Conservation (phyloP, 352 stramenopile species). For the Thalassiosira mediterranea region DNA sequence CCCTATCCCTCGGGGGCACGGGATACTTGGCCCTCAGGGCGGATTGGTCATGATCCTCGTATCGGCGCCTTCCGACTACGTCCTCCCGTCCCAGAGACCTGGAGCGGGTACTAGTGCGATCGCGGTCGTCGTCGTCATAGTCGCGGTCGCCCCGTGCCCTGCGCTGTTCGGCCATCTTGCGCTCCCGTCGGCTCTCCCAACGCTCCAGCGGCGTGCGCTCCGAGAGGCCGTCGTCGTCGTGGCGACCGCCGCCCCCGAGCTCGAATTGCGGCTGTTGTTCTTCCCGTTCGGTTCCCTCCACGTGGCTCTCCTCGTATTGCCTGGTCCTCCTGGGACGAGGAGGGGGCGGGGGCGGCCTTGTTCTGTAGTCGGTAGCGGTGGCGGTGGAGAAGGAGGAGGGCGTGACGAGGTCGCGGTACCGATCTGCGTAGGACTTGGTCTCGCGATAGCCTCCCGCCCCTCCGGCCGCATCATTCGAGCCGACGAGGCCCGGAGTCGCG, state of each 20-base stretch:
- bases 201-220: slow-evolving; percentile 22
- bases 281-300: no score
- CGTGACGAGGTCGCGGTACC: slow-evolving; percentile 43
- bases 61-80: no score
- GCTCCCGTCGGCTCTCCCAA: slow-evolving; percentile 27
- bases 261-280: no score
- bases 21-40: not conserved
- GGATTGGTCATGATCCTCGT: no score
- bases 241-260: not conserved
- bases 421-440: slow-evolving; percentile 39
- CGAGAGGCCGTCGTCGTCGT: slow-evolving; percentile 2
- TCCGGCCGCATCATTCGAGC: not conserved
- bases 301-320: not conserved
- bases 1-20: not conserved
- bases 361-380: no score
- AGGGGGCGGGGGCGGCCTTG: not conserved
- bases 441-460: not conserved
- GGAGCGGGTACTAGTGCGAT: no score
- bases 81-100: no score
- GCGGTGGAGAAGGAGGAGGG: no score
- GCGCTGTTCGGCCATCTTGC: slow-evolving; percentile 14
- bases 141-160: no score
- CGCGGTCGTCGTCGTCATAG: no score
- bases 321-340: not conserved
- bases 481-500: not conserved